phyloP scores from a whole-genome alignment of 192 early-diverging fungal genomes.

The Paraglomus occultum region DNA sequence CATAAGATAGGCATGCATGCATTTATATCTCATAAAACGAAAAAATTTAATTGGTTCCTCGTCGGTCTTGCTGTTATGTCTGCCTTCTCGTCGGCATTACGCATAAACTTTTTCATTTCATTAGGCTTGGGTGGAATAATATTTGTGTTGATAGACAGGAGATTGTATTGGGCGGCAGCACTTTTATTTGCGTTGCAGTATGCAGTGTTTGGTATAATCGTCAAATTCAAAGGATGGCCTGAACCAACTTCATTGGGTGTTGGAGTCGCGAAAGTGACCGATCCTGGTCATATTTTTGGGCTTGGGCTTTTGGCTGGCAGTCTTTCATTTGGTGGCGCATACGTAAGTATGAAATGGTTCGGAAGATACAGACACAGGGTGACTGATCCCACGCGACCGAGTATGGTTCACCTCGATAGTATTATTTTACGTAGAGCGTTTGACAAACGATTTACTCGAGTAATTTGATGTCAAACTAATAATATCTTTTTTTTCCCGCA shows the following conservation, averaged over 20 bases:
- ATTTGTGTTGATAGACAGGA: conserved; percentile 33
- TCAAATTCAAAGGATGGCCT: conserved; percentile 49
- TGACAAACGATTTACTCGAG: too few relatives aligned
- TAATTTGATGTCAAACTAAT: too few relatives aligned
- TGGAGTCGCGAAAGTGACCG: conserved; percentile 39
- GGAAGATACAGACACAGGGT: background rate
- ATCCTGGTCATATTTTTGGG: conserved; percentile 42
- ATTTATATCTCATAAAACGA: conserved; percentile 44
- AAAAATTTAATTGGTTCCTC: conserved; percentile 39
- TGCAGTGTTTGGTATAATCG: conserved; percentile 38
- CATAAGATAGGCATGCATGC: conserved; percentile 47
- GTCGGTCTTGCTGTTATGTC: conserved; percentile 30
- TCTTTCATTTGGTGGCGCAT: conserved; percentile 56
- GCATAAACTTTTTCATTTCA: conserved; percentile 54
- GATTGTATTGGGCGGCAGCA: conserved; percentile 30
- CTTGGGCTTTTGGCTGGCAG: conserved; percentile 48
- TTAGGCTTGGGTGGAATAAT: conserved; percentile 45
- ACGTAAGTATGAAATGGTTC: conserved; percentile 23
- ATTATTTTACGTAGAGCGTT: too few relatives aligned
- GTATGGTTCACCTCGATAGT: too few relatives aligned
- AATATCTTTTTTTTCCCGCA: conserved; percentile 1
- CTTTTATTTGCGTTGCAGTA: conserved; percentile 34
- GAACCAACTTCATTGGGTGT: conserved; percentile 38
- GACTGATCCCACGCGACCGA: too few relatives aligned
- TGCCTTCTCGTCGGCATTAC: conserved; percentile 45